Evolutionary conservation across 257 asterid genomes (phyloP), one percentile per base, ranked within the genome.

Genomic region (Mentha longifolia): DNA sequence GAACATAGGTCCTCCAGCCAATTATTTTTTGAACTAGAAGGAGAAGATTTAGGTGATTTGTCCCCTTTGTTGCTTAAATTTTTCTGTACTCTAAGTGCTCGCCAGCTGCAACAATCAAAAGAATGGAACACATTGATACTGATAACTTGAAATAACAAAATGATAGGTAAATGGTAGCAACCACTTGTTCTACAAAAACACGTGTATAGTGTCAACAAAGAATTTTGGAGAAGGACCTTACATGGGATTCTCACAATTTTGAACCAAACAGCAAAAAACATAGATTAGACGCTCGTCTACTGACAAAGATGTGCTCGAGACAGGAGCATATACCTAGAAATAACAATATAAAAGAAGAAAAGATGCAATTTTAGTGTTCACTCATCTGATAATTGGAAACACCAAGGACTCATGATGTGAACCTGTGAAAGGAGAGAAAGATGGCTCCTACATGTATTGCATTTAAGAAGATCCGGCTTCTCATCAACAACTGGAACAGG

Each of bases 361-460:
- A 31, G 9, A 75, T 62, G 70, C 51, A 20, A 12, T 51, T 77
- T 76, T 9, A 43, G n/a, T 22, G 25, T 65, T 19, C 31, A 57
- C 51, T 33, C 41, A 74, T 8, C 2, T 13, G 59, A 28, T 57
- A 30, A 41, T 57, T 30, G 65, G 54, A 14, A 47, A 58, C 31
- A 64, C 2, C 19, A 43, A 30, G n/a, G 60, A 50, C 45, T 61
- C 33, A 17, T 15, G 35, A 35, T 28, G 20, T 16, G 68, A 79
- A 94, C 99, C 97, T 94, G 99, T 47, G 87, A 88, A 72, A 89
- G 74, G 67, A 91, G 95, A 75, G 86, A 79, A 25, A 91, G 87
- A 68, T 82, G 75, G 80, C 75, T 84, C 73, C 76, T 72, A 74
- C 99, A 94, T 16, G 67, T 59, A 70, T 39, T 59, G 77, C 97